A percentile compares a stretch with the other conserved stretches of the same genome.
Evolutionary conservation across 495 filamentous ascomycete species (phyloP).

Genomic region (Hyaloscypha hepaticicola): DNA sequence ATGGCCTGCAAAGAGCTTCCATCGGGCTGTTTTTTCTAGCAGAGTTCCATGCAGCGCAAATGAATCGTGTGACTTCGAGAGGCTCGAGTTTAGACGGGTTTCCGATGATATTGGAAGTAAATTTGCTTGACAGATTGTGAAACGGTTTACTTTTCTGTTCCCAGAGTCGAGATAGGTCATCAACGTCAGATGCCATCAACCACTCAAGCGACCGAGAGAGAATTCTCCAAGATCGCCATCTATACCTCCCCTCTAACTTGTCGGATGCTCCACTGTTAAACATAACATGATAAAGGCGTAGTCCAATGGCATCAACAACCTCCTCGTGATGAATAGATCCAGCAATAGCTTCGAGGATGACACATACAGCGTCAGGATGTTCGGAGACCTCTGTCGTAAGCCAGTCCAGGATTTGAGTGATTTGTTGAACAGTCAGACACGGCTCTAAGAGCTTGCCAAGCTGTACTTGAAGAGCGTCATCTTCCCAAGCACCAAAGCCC

Average conservation of each 20-base stretch:
- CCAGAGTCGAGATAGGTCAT: constrained; percentile 12
- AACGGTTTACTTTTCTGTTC: constrained; percentile 11
- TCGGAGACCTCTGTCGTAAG: constrained; percentile 33
- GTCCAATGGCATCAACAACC: constrained; percentile 38
- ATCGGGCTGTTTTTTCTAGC: constrained; percentile 11
- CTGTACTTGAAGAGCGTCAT: constrained; percentile 52
- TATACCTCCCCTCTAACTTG: constrained; percentile 21
- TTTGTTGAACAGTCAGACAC: constrained; percentile 47
- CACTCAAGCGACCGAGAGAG: constrained; percentile 21
- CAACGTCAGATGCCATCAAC: constrained; percentile 5
- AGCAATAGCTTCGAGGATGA: constrained; percentile 49
- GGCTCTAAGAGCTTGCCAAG: constrained; percentile 43
- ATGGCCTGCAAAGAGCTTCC: not conserved
- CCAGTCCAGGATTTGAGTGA: constrained; percentile 45
- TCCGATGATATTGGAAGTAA: not conserved
- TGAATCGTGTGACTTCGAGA: constrained; percentile 18
- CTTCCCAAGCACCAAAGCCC: constrained; percentile 57
- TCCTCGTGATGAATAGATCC: constrained; percentile 45
- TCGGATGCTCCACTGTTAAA: constrained; percentile 18
- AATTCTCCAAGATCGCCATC: constrained; percentile 31
- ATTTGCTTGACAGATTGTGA: not conserved
- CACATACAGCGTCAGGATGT: constrained; percentile 31
- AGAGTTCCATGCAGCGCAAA: constrained; percentile 23
- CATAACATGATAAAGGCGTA: constrained; percentile 35
- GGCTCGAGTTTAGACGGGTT: constrained; percentile 7